Percentiles rank a stretch among this genome's conserved stretches.
Conservation (phyloP, 768 basidiomycete genomes). For the Mrakia gelida region DNA sequence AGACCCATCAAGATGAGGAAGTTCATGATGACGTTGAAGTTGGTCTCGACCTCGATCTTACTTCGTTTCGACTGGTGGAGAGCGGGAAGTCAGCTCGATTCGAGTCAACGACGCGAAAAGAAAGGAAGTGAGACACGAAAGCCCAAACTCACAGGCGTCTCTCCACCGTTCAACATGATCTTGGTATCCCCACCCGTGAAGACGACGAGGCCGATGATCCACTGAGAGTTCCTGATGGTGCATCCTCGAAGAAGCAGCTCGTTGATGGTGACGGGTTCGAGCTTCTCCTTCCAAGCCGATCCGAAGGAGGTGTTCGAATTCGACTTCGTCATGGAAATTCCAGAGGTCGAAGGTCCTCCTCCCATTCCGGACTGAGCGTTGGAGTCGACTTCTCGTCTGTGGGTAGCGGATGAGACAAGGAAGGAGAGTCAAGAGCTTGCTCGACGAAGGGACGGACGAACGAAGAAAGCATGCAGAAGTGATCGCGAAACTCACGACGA, state of each 20-base stretch:
- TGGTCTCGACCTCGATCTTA: constrained; percentile 97
- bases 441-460: background rate
- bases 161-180: constrained; percentile 47
- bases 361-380: background rate
- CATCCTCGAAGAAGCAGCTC: constrained; percentile 89
- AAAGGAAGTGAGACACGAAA: too few species aligned
- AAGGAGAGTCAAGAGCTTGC: background rate
- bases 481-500: constrained; percentile 19
- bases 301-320: constrained; percentile 33
- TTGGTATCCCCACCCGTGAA: constrained; percentile 79
- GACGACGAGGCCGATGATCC: constrained; percentile 89
- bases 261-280: constrained; percentile 67
- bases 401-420: background rate
- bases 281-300: constrained; percentile 37
- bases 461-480: background rate
- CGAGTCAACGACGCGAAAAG: background rate
- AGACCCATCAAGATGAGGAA: constrained; percentile 72
- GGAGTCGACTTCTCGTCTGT: constrained; percentile 38
- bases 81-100: background rate
- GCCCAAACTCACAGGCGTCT: constrained; percentile 19
- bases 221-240: constrained; percentile 78
- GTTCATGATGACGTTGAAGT: constrained; percentile 95
- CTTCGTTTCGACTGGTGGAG: constrained; percentile 81
- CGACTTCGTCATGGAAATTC: constrained; percentile 45
- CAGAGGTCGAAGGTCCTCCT: background rate